Evolutionary conservation across 2,329 filamentous ascomycete species (phyloP).

Genomic region (Hypoxylon sp.): DNA sequence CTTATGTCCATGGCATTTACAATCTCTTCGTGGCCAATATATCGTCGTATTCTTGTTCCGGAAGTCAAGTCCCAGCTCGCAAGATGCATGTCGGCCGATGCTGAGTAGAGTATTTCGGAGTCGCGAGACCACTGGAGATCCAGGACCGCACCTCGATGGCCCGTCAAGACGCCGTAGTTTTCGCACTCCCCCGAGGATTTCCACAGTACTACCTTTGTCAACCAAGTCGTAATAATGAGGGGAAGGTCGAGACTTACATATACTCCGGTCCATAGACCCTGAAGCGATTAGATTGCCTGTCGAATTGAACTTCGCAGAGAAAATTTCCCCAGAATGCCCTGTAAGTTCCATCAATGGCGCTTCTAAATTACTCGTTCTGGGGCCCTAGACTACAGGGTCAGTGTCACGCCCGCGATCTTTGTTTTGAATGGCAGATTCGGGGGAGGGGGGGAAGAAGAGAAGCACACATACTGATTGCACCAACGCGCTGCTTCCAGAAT

Average conservation of each 20-base stretch:
- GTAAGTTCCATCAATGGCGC: constrained; percentile 95
- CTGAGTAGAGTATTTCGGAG: constrained; percentile 89
- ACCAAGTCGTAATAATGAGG: neutral
- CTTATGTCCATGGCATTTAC: constrained; percentile 93
- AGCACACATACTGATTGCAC: constrained; percentile 65
- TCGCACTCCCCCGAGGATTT: constrained; percentile 92
- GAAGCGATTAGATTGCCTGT: constrained; percentile 92
- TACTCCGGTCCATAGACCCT: constrained; percentile 93
- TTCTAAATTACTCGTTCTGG: constrained; percentile 85
- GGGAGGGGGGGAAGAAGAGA: neutral
- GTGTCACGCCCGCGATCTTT: neutral
- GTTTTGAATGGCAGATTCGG: neutral
- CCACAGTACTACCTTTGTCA: constrained; percentile 80
- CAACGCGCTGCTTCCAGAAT: constrained; percentile 61
- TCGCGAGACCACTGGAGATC: constrained; percentile 98
- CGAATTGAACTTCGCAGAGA: constrained; percentile 90
- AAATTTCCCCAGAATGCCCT: constrained; percentile 88
- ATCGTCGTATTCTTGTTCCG: constrained; percentile 90
- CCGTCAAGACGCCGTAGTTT: constrained; percentile 90
- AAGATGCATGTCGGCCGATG: constrained; percentile 92
- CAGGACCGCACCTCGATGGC: constrained; percentile 91
- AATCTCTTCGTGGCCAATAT: constrained; percentile 95
- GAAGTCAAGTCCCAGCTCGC: constrained; percentile 96
- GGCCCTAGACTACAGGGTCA: constrained; percentile 67
- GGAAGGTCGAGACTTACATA: constrained; percentile 70